Evolutionary conservation across 2,329 filamentous ascomycete species (phyloP).

Genomic region (Aspergillus uvarum): DNA sequence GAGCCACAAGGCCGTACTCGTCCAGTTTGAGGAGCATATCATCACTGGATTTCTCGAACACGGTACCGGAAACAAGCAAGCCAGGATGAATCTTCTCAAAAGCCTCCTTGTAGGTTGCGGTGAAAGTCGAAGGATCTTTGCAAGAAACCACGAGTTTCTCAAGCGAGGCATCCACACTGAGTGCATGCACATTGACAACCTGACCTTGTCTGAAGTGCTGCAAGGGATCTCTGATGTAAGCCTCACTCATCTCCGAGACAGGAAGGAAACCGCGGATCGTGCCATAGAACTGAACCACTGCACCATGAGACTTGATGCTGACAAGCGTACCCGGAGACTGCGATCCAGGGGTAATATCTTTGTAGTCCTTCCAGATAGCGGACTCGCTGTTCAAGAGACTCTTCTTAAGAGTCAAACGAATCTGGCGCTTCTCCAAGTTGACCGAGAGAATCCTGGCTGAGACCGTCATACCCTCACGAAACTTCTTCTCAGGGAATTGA

Average conservation of each 20-base stretch:
- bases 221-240: slow-evolving; percentile 83
- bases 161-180: slow-evolving; percentile 71
- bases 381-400: slow-evolving; percentile 86
- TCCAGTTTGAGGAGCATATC: slow-evolving; percentile 75
- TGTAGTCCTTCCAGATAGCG: slow-evolving; percentile 73
- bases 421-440: slow-evolving; percentile 70
- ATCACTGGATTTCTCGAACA: slow-evolving; percentile 77
- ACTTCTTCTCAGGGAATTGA: slow-evolving; percentile 94
- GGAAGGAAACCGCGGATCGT: slow-evolving; percentile 81
- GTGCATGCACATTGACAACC: slow-evolving; percentile 84
- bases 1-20: slow-evolving; percentile 72
- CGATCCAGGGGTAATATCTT: slow-evolving; percentile 69
- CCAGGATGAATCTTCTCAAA: slow-evolving; percentile 73
- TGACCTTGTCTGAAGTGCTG: slow-evolving; percentile 90
- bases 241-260: slow-evolving; percentile 96
- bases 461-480: slow-evolving; percentile 79
- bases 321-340: slow-evolving; percentile 85
- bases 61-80: slow-evolving; percentile 71
- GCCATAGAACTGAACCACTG: slow-evolving; percentile 90
- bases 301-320: slow-evolving; percentile 74
- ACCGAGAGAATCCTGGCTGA: slow-evolving; percentile 83
- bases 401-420: slow-evolving; percentile 92
- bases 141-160: slow-evolving; percentile 83
- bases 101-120: slow-evolving; percentile 70
- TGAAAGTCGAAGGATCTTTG: slow-evolving; percentile 80